Conservation (phyloP, 208 protist genomes). For the Wallacemonas rigidus region DNA sequence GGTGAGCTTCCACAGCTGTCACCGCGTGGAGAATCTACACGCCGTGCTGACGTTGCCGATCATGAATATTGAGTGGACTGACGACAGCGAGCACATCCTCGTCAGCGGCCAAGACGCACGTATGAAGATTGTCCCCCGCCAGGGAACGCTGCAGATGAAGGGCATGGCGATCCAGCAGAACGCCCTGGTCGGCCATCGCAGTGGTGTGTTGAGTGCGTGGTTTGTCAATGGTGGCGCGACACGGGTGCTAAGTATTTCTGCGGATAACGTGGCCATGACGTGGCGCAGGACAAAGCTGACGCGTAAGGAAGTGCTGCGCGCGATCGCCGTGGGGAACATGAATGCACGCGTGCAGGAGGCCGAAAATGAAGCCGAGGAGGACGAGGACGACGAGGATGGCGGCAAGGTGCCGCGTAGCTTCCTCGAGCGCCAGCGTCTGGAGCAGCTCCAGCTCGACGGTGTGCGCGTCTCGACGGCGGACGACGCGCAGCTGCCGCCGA, state of each 20-base stretch:
- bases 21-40: constrained; percentile 88
- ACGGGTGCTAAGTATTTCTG: constrained; percentile 76
- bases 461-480: constrained; percentile 78
- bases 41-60: constrained; percentile 80
- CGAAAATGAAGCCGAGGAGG: constrained; percentile 31
- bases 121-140: constrained; percentile 90
- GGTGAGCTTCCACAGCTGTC: constrained; percentile 85
- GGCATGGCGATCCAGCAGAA: constrained; percentile 81
- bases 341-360: constrained; percentile 51
- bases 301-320: constrained; percentile 78
- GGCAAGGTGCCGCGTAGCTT: constrained; percentile 66
- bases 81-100: constrained; percentile 83
- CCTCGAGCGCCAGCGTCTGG: constrained; percentile 72
- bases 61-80: constrained; percentile 78
- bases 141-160: constrained; percentile 70
- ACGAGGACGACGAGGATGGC: constrained; percentile 43
- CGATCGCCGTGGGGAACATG: constrained; percentile 73
- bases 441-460: constrained; percentile 77
- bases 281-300: constrained; percentile 75
- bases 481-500: constrained; percentile 65
- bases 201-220: constrained; percentile 86
- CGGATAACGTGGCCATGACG: constrained; percentile 80
- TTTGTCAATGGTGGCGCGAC: constrained; percentile 58
- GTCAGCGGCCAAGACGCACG: constrained; percentile 85
- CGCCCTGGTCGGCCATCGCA: constrained; percentile 83